Evolutionary conservation across 2,329 filamentous ascomycete species (phyloP), one percentile per base, ranked within the genome.

Genomic region (Pezicula carpinea): DNA sequence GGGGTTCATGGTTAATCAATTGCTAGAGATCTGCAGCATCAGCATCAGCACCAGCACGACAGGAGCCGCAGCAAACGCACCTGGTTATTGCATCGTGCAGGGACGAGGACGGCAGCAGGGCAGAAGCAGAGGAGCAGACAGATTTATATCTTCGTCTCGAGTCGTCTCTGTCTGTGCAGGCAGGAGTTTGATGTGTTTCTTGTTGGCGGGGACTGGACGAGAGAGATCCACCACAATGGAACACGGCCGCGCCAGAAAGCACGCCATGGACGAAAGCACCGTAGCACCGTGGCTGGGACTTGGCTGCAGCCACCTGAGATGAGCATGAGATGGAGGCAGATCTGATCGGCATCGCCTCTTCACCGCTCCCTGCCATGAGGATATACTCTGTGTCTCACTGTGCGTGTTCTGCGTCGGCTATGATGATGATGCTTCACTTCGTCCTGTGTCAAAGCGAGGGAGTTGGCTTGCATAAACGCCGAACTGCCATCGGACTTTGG

Each of bases 1-100:
- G 56, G 69, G 65, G 59, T 77, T 71, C 59, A 62, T 63, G 13
- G 33, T 35, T 7, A 4, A 8, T 35, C 8, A 26, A 13, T 6
- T 6, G 33, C 33, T 14, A 4, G 13, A 6, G 14, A 7, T 14
- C 17, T n/a, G 17, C 7, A 35, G 13, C 17, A 35, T 35, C 6
- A 35, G 13, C 33, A 18, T n/a, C n/a, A 7, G n/a, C 17, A 8
- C 33, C 3, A 4, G 17, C n/a, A 7, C n/a, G 4, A 35, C 2
- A 10, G 13, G 6, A 35, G 17, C 8, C n/a, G n/a, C n/a, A n/a
- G n/a, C 14, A 35, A 3, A 18, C 4, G 14, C 14, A 40, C 38
- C 10, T 6, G 19, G 18, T 19, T 40, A 40, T 23, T 23, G 38
- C 21, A 40, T 40, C 11, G 33, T 38, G 34, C 17, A 40, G 7